phyloP scores from a whole-genome alignment of 257 asterid species.

The Solanum etuberosum region DNA sequence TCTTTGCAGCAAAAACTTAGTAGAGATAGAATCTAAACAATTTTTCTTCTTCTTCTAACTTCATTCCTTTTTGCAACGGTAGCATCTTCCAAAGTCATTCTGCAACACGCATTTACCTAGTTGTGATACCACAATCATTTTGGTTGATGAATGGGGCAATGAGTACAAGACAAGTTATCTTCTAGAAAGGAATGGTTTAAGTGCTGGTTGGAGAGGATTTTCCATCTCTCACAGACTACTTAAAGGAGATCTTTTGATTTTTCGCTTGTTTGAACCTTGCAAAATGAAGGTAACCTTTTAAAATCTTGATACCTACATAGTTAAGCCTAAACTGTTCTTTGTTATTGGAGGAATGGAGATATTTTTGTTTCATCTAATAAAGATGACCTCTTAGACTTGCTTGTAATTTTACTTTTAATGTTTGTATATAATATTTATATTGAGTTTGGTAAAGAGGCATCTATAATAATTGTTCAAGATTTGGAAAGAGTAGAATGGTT shows the following conservation, averaged over 20 bases:
- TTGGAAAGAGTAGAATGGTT: background rate
- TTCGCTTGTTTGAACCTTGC: constrained; percentile 67
- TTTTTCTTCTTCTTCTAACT: background rate
- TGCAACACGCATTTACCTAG: constrained; percentile 47
- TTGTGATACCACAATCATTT: constrained; percentile 38
- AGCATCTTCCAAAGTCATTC: constrained; percentile 73
- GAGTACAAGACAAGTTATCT: constrained; percentile 64
- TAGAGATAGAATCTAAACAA: background rate
- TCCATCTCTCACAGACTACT: constrained; percentile 52
- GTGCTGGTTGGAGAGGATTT: constrained; percentile 97
- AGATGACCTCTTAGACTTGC: background rate
- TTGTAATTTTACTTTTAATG: background rate
- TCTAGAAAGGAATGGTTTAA: constrained; percentile 60
- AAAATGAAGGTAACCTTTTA: constrained; percentile 49
- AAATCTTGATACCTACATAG: background rate
- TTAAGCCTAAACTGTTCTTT: background rate
- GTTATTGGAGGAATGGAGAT: background rate
- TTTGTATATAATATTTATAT: background rate
- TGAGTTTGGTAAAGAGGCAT: background rate
- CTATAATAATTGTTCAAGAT: background rate
- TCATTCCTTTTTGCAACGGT: constrained; percentile 2
- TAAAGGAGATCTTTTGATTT: constrained; percentile 73
- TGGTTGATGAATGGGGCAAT: constrained; percentile 89
- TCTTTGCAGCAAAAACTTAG: background rate
- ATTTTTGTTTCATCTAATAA: background rate